Conservation (phyloP, 805 yeast species). For the Pichia kluyveri region DNA sequence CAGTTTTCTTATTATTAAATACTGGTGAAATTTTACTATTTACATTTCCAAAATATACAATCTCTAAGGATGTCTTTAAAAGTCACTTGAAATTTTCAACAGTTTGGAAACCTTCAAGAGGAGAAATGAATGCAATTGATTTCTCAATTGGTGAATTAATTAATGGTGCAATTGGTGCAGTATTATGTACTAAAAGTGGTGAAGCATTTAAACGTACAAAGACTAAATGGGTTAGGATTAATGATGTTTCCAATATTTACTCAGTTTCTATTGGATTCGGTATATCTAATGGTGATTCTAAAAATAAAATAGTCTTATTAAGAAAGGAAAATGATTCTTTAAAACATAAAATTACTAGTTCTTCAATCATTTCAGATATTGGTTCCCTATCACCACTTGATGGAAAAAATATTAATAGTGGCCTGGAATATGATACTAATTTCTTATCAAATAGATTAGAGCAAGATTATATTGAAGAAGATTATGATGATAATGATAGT, state of each 20-base stretch:
- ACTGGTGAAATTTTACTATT: conserved; percentile 49
- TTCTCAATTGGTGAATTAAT: conserved; percentile 52
- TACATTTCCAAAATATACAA: conserved; percentile 19
- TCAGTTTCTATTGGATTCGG: conserved; percentile 10
- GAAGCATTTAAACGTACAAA: conserved; percentile 38
- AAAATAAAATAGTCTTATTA: conserved; percentile 56
- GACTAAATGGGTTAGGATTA: conserved; percentile 22
- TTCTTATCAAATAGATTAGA: background rate
- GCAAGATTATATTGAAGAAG: background rate
- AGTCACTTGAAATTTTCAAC: conserved; percentile 36
- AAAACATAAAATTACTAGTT: conserved; percentile 42
- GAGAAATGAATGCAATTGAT: conserved; percentile 51
- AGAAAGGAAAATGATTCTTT: conserved; percentile 54
- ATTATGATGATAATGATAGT: background rate
- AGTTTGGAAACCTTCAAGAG: conserved; percentile 57
- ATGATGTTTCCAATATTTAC: conserved; percentile 34
- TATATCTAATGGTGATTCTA: conserved; percentile 32
- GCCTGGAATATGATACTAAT: background rate
- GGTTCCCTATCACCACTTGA: conserved; percentile 42
- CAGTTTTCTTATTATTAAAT: conserved; percentile 40
- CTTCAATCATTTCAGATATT: conserved; percentile 44
- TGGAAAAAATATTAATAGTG: background rate
- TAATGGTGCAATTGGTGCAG: conserved; percentile 20
- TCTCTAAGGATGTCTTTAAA: conserved; percentile 28
- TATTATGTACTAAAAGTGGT: conserved; percentile 64